These are phyloP conservation scores for Silene vulgaris DNA, from an alignment of 179 eudicot species.

Conservation along the genomic window DNA sequence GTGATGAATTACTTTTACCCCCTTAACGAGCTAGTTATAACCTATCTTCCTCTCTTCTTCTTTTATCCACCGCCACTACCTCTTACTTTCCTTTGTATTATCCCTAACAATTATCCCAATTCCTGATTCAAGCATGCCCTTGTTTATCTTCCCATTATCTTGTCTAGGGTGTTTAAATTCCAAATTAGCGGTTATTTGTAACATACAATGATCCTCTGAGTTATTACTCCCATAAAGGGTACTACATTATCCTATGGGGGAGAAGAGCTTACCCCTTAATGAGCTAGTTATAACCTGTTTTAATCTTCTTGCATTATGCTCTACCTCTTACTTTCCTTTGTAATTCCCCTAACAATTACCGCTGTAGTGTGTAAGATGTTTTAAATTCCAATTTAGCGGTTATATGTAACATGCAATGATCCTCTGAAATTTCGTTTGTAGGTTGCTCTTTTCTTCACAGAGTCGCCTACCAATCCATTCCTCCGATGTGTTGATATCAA, in stretches of 20 bases:
- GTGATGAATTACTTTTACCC: neutral
- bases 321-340: neutral
- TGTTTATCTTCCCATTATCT: neutral
- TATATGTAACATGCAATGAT: neutral
- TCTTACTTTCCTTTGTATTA: neutral
- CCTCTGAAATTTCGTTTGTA: constrained; percentile 26
- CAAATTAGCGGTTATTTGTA: neutral
- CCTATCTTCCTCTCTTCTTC: neutral
- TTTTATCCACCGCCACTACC: neutral
- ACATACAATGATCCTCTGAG: neutral
- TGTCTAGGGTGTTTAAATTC: neutral
- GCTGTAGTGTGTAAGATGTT: neutral
- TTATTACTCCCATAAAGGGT: neutral
- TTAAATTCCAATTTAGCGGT: neutral
- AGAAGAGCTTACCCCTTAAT: neutral
- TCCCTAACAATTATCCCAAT: neutral
- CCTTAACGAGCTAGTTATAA: neutral
- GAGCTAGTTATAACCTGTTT: neutral
- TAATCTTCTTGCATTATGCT: neutral
- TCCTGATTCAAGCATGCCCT: no score
- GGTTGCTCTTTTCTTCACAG: constrained; percentile 90
- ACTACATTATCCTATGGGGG: neutral
- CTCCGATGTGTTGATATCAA: constrained; percentile 90
- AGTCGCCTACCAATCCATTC: constrained; percentile 97
- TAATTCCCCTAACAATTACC: neutral